These are phyloP conservation scores for Beauveria caledonica DNA, from an alignment of 2,329 filamentous ascomycete genomes.

Conservation along the genomic window DNA sequence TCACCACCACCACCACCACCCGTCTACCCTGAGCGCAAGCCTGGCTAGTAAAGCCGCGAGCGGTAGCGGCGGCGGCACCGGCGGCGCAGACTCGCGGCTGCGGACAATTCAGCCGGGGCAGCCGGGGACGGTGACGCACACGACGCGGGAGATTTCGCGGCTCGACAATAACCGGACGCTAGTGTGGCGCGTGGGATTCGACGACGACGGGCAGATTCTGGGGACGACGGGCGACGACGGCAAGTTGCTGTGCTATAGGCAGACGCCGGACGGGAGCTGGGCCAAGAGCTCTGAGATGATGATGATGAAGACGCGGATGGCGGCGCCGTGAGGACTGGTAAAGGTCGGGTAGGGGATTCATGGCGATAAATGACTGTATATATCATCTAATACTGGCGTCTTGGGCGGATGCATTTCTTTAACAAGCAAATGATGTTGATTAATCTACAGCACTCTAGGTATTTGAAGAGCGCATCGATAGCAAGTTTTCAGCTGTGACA, in stretches of 20 bases:
- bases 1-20: conserved; percentile 29
- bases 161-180: conserved; percentile 61
- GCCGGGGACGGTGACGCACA: conserved; percentile 4
- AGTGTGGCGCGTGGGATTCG: conserved; percentile 69
- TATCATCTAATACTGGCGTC: background rate
- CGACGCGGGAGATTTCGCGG: conserved; percentile 48
- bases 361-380: background rate
- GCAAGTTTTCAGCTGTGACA: too few relatives aligned
- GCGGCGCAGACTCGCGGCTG: conserved; percentile 34
- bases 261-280: conserved; percentile 50
- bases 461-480: too few relatives aligned
- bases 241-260: conserved; percentile 52
- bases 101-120: conserved; percentile 55
- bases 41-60: conserved; percentile 42
- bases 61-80: background rate
- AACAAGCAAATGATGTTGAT: too few relatives aligned
- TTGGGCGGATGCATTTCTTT: background rate
- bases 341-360: background rate
- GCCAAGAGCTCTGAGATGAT: conserved; percentile 52
- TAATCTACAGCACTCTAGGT: too few relatives aligned
- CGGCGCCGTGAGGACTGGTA: conserved; percentile 27
- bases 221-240: conserved; percentile 73
- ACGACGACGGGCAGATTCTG: conserved; percentile 61
- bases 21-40: conserved; percentile 44
- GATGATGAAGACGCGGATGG: conserved; percentile 49